These are phyloP conservation scores for Ophiocordyceps unilateralis DNA, from an alignment of 2,329 filamentous ascomycete species.

Conservation along the genomic window DNA sequence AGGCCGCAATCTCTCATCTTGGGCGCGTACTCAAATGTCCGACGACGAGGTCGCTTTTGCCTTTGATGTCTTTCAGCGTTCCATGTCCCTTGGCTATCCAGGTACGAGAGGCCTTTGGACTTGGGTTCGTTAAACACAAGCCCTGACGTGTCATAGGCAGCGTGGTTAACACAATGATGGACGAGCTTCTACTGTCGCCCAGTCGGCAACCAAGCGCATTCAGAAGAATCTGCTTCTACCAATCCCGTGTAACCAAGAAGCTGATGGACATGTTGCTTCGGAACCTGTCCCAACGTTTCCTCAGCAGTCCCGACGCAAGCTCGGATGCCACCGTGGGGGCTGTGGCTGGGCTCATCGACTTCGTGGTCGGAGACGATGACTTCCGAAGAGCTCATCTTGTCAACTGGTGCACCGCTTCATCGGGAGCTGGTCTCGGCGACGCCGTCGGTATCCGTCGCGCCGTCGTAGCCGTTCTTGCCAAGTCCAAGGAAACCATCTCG, in stretches of 20 bases:
- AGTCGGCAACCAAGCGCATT: conserved; percentile 10
- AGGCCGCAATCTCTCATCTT: conserved; percentile 40
- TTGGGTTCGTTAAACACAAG: neutral
- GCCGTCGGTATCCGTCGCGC: conserved; percentile 50
- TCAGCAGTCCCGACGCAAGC: conserved; percentile 17
- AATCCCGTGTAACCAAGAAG: conserved; percentile 11
- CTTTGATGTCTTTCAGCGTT: conserved; percentile 35
- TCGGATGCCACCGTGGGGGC: conserved; percentile 31
- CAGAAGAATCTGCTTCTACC: conserved; percentile 11
- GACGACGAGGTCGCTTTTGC: conserved; percentile 22
- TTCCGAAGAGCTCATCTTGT: conserved; percentile 35
- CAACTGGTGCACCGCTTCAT: conserved; percentile 46
- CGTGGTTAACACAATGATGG: conserved; percentile 18
- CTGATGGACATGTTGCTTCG: conserved; percentile 11
- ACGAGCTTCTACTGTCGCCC: conserved; percentile 19
- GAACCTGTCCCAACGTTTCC: conserved; percentile 27
- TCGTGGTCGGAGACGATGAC: conserved; percentile 28
- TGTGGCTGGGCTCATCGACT: conserved; percentile 37
- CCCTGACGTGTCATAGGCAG: conserved; percentile 18
- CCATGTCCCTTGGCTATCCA: conserved; percentile 54
- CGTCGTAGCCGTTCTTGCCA: conserved; percentile 38
- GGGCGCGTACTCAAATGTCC: conserved; percentile 15
- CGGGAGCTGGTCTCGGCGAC: conserved; percentile 47
- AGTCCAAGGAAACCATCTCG: conserved; percentile 32
- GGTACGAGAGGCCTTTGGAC: conserved; percentile 26